phyloP scores from a whole-genome alignment of 2,329 filamentous ascomycete species.

The Colletotrichum godetiae region DNA sequence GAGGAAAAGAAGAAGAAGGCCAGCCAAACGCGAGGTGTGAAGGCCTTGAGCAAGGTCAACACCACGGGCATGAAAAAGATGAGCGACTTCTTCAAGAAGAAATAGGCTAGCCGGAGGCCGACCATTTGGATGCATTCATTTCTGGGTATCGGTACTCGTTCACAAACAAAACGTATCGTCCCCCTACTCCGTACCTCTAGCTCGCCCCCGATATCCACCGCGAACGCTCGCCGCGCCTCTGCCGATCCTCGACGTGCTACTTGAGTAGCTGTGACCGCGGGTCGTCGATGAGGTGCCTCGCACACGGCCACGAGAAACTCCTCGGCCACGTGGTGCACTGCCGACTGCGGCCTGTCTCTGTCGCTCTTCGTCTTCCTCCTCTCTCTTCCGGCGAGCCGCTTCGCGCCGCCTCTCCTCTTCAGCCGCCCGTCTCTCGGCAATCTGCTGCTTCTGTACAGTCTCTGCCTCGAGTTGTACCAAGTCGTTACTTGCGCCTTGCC shows the following conservation, averaged over 20 bases:
- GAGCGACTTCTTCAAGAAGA: slow-evolving; percentile 91
- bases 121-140: slow-evolving; percentile 21
- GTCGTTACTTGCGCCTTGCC: slow-evolving; percentile 91
- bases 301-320: slow-evolving; percentile 22
- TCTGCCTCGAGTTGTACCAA: slow-evolving; percentile 89
- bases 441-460: slow-evolving; percentile 77
- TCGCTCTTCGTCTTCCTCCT: slow-evolving; percentile 66
- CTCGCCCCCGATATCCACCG: slow-evolving; percentile 34
- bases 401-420: slow-evolving; percentile 85
- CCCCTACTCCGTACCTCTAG: slow-evolving; percentile 27
- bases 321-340: slow-evolving; percentile 32
- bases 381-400: slow-evolving; percentile 71
- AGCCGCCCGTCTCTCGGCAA: slow-evolving; percentile 78
- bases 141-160: slow-evolving; percentile 33
- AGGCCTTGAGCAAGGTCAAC: slow-evolving; percentile 89
- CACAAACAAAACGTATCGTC: slow-evolving; percentile 23
- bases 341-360: slow-evolving; percentile 50
- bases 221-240: slow-evolving; percentile 34
- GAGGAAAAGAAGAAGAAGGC: slow-evolving; percentile 90
- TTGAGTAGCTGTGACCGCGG: slow-evolving; percentile 32
- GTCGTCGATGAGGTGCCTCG: slow-evolving; percentile 27
- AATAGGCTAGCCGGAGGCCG: slow-evolving; percentile 41
- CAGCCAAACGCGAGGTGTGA: slow-evolving; percentile 78
- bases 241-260: slow-evolving; percentile 36
- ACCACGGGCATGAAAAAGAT: slow-evolving; percentile 96